Conservation (phyloP, 495 filamentous ascomycete genomes). For the Penicillium taxi region DNA sequence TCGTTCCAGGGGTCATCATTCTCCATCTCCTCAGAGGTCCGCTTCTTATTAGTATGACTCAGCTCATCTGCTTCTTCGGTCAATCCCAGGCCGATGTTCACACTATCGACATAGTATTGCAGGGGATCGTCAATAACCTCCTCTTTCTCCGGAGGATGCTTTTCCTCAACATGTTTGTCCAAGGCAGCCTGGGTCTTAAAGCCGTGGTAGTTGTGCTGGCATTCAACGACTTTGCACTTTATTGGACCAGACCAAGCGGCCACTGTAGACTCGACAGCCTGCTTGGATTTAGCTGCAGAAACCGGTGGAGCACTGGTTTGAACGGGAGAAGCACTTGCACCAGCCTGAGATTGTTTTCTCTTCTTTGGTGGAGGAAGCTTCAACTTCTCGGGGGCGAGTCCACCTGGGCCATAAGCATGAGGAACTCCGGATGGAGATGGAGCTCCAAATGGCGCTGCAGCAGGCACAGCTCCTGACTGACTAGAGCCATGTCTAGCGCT, state of each 20-base stretch:
- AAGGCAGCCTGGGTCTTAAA: constrained; percentile 38
- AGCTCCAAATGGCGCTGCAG: constrained; percentile 58
- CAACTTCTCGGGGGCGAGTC: constrained; percentile 48
- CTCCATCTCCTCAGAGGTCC: constrained; percentile 5
- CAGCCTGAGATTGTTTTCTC: constrained; percentile 40
- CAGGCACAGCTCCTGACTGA: constrained; percentile 47
- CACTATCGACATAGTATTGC: constrained; percentile 38
- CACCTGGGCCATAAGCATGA: constrained; percentile 39
- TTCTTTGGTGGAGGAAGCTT: constrained; percentile 57
- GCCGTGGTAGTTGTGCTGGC: constrained; percentile 38
- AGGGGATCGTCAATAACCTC: constrained; percentile 39
- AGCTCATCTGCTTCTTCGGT: constrained; percentile 22
- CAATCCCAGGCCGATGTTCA: constrained; percentile 31
- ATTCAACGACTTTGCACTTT: constrained; percentile 39
- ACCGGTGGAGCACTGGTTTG: constrained; percentile 20
- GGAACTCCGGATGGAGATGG: constrained; percentile 68
- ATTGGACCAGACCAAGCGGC: constrained; percentile 26
- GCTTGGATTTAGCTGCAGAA: constrained; percentile 29
- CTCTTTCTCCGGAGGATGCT: constrained; percentile 37
- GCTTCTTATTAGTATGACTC: constrained; percentile 20
- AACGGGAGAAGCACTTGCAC: constrained; percentile 23
- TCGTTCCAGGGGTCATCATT: constrained; percentile 35
- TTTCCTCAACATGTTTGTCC: constrained; percentile 41
- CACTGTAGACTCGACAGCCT: constrained; percentile 21
- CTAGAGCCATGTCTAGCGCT: constrained; percentile 45